Conservation (phyloP, 768 basidiomycete genomes). For the Vararia minispora region DNA sequence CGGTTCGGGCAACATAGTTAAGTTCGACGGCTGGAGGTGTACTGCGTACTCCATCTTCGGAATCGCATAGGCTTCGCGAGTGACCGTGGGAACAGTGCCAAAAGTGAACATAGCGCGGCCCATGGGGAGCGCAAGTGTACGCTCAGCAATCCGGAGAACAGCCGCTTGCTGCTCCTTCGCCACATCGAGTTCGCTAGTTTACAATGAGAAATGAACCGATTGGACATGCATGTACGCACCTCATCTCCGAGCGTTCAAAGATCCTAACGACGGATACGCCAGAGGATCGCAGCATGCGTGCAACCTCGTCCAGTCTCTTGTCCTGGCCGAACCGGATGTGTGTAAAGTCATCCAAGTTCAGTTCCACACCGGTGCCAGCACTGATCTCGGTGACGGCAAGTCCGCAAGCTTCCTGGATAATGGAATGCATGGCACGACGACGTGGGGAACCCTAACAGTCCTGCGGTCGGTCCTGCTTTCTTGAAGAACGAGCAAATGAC, state of each 20-base stretch:
- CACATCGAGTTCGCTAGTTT: conserved; percentile 72
- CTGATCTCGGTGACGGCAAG: conserved; percentile 46
- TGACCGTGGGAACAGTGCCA: conserved; percentile 65
- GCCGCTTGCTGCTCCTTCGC: conserved; percentile 77
- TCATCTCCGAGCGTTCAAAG: conserved; percentile 59
- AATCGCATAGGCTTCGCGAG: conserved; percentile 66
- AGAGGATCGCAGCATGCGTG: conserved; percentile 82
- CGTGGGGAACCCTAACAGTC: conserved; percentile 11
- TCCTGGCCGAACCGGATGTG: conserved; percentile 87
- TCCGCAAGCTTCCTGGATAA: conserved; percentile 9
- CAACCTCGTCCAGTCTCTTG: conserved; percentile 82
- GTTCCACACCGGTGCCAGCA: conserved; percentile 57
- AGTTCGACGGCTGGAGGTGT: conserved; percentile 62
- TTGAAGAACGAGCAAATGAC: too few relatives aligned
- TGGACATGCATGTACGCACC: conserved; percentile 29
- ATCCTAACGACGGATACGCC: conserved; percentile 50
- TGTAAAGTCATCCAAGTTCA: conserved; percentile 63
- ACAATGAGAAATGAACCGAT: neutral
- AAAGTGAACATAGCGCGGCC: conserved; percentile 91
- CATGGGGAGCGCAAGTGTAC: conserved; percentile 83
- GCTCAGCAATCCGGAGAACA: conserved; percentile 69
- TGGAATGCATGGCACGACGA: conserved; percentile 5
- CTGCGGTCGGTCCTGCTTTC: too few relatives aligned
- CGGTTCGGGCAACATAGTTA: conserved; percentile 51
- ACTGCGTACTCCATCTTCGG: conserved; percentile 73